Evolutionary conservation across 2,329 filamentous ascomycete species (phyloP), one percentile per base, ranked within the genome.

Genomic region (Neopestalotiopsis rosae): DNA sequence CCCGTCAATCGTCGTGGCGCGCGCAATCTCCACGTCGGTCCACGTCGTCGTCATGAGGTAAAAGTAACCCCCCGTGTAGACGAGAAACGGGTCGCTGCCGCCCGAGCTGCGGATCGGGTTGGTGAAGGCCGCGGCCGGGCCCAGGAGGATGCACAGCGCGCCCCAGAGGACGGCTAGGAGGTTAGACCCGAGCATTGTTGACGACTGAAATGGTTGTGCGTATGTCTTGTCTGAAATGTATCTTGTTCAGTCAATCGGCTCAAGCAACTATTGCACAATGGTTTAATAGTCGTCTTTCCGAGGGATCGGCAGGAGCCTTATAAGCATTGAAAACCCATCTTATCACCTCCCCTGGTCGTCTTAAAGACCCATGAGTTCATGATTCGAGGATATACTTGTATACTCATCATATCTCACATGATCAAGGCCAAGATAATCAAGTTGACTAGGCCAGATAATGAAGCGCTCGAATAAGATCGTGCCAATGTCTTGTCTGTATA

Each of bases 31-130:
- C 13, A 90, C 79, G 70, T 89, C 80, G 1, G 79, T 84, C 86
- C 86, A 90, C 32, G 85, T 86, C 0, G 86, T 86, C 71, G 87
- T 83, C 34, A 90, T 79, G 70, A 89, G 89, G 76, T 89, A 89
- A 71, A 85, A 88, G 0, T 86, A 87, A 12, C 82, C 84, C 0
- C 68, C 73, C 14, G 80, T 81, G 67, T 83, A 88, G 1, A 84
- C 83, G 5, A 89, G 82, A 69, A 85, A 85, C 0, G 87, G 86
- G 71, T 89, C 87, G 24, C 82, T 84, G 9, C 87, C 86, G 49
- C 85, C 82, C 0, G 81, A 81, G 20, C 79, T 78, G 45, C 84
- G 83, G 65, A 89, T 80, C 0, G 87, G 86, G 69, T 89, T 89
- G 42, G 84, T 84, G 71, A 83, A 89, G 20, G 81, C 79, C 45